phyloP scores from a whole-genome alignment of 1,284 basidiomycete genomes.

The Marasmius sp. region DNA sequence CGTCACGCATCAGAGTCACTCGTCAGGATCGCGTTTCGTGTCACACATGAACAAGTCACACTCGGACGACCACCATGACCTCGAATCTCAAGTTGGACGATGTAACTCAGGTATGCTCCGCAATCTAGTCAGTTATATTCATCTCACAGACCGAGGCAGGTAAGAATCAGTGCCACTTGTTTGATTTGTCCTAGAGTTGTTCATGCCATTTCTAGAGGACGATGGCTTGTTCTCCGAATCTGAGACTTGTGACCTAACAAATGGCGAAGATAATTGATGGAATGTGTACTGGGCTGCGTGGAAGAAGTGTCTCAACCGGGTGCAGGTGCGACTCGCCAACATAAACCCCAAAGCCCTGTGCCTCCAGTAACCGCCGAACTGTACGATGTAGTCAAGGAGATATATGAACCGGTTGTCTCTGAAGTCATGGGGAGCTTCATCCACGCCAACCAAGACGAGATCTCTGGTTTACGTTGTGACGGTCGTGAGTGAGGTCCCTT shows the following conservation, averaged over 20 bases:
- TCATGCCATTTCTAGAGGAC: neutral
- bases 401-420: constrained; percentile 46
- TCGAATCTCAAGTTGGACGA: constrained; percentile 3
- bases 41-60: neutral
- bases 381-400: constrained; percentile 7
- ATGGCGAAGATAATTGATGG: constrained; percentile 4
- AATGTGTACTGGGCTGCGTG: constrained; percentile 10
- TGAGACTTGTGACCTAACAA: neutral
- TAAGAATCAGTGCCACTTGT: neutral
- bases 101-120: constrained; percentile 2
- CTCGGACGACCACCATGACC: neutral
- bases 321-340: constrained; percentile 6
- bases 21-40: neutral
- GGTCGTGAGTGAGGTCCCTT: too few species aligned
- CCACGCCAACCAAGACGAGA: constrained; percentile 35
- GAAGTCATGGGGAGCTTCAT: constrained; percentile 40
- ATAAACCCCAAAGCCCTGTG: neutral
- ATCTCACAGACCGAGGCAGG: constrained; percentile 26
- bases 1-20: constrained; percentile 36
- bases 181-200: neutral
- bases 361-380: neutral
- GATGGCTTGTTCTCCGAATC: neutral
- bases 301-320: constrained; percentile 8
- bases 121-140: constrained; percentile 26
- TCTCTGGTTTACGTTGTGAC: constrained; percentile 51